phyloP scores from a whole-genome alignment of 1,284 basidiomycete genomes.

The Moniliophthora roreri region DNA sequence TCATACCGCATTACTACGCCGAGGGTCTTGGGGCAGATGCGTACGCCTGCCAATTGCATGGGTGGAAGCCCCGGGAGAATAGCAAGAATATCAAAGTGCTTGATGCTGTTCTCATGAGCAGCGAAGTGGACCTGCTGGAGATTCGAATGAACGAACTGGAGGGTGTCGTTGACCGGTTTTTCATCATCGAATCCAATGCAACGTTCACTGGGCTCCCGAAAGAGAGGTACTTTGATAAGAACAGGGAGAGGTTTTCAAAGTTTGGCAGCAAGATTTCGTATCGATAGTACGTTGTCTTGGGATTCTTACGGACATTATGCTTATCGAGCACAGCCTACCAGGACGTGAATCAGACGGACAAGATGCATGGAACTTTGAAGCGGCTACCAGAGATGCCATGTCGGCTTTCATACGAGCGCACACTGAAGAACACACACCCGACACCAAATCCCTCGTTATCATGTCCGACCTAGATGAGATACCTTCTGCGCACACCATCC shows the following conservation, averaged over 20 bases:
- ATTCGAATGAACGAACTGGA: constrained; percentile 67
- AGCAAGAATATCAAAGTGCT: constrained; percentile 33
- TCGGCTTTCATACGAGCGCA: constrained; percentile 40
- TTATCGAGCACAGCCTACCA: constrained; percentile 29
- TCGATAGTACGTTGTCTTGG: constrained; percentile 34
- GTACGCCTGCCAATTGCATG: constrained; percentile 52
- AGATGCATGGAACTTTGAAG: constrained; percentile 43
- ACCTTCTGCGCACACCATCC: constrained; percentile 53
- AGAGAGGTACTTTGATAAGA: constrained; percentile 48
- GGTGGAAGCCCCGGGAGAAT: constrained; percentile 43
- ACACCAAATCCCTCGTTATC: constrained; percentile 48
- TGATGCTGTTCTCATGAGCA: constrained; percentile 63
- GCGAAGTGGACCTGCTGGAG: constrained; percentile 70
- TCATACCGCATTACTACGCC: constrained; percentile 57
- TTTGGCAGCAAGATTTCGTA: constrained; percentile 59
- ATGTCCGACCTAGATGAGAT: constrained; percentile 76
- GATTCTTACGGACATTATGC: neutral
- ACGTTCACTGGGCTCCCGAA: constrained; percentile 66
- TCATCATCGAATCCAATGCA: constrained; percentile 65
- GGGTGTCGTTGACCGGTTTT: constrained; percentile 59
- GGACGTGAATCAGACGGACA: constrained; percentile 34
- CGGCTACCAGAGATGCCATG: constrained; percentile 39
- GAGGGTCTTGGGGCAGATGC: constrained; percentile 48
- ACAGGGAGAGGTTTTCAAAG: constrained; percentile 47
- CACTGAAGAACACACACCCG: constrained; percentile 28